Evolutionary conservation across 139 green algal genomes (phyloP).

Genomic region (Spirogloea muscicola): DNA sequence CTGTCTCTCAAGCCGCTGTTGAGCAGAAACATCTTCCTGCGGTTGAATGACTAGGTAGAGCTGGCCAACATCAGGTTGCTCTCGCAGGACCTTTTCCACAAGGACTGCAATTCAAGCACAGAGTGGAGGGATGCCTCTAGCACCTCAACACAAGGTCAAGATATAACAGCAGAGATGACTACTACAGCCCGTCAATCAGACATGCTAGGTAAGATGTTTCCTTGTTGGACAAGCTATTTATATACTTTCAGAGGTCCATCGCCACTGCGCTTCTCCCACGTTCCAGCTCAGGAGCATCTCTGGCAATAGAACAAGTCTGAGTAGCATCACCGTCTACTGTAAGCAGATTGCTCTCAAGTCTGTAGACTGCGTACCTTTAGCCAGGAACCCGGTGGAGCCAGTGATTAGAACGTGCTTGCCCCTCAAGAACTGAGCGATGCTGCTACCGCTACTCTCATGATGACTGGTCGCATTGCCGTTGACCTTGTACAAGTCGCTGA

Average conservation of each 20-base stretch:
- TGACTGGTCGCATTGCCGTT: not conserved
- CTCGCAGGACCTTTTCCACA: constrained; percentile 40
- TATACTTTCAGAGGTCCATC: not conserved
- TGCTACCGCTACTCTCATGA: not conserved
- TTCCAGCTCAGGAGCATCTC: not conserved
- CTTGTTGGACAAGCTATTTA: not conserved
- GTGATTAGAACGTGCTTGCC: constrained; percentile 43
- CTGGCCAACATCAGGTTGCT: constrained; percentile 44
- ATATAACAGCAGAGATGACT: not conserved
- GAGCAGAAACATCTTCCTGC: constrained; percentile 1
- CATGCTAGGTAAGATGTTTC: not conserved
- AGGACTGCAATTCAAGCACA: constrained; percentile 9
- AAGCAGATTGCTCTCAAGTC: not conserved
- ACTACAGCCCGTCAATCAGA: not conserved
- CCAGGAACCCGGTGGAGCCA: constrained; percentile 45
- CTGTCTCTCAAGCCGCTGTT: constrained; percentile 19
- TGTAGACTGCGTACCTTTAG: constrained; percentile 20
- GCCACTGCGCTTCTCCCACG: not conserved
- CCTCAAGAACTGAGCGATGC: constrained; percentile 31
- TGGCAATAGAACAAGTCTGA: not conserved
- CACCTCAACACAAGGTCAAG: not conserved
- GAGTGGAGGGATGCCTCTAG: not conserved
- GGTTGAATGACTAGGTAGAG: constrained; percentile 35
- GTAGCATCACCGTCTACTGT: not conserved
- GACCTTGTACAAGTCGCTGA: not conserved